These are phyloP conservation scores for Tulasnella calospora DNA, from an alignment of 768 basidiomycete species.

Conservation along the genomic window DNA sequence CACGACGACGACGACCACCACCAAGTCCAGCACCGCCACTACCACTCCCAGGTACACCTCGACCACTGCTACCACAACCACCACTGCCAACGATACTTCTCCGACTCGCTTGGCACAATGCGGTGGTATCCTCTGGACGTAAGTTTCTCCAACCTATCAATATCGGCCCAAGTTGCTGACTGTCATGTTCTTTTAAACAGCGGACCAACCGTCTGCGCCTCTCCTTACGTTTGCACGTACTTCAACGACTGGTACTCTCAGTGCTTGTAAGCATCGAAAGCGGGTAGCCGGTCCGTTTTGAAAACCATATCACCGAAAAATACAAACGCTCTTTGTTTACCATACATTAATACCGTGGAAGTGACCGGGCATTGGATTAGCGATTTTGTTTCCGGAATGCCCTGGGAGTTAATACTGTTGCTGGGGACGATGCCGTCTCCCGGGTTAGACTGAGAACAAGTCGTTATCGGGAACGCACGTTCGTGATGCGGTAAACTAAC, in stretches of 20 bases:
- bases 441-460: too few relatives aligned
- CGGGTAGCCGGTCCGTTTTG: not conserved
- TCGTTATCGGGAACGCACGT: too few relatives aligned
- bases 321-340: not conserved
- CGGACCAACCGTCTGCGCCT: constrained; percentile 23
- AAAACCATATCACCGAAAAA: not conserved
- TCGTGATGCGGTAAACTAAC: too few relatives aligned
- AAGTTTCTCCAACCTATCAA: not conserved
- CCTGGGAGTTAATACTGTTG: too few relatives aligned
- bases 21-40: constrained; percentile 5
- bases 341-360: too few relatives aligned
- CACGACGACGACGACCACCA: constrained; percentile 28
- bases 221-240: constrained; percentile 16
- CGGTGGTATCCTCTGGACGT: not conserved
- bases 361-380: too few relatives aligned
- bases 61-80: constrained; percentile 4
- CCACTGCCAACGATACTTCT: not conserved
- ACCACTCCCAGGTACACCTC: constrained; percentile 28
- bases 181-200: constrained; percentile 20
- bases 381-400: too few relatives aligned
- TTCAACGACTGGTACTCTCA: constrained; percentile 18
- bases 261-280: constrained; percentile 15
- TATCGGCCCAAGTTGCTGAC: not conserved
- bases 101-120: constrained; percentile 16
- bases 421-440: too few relatives aligned